Conservation (phyloP, 176 grass and related monocot genomes). For the Lolium perenne region DNA sequence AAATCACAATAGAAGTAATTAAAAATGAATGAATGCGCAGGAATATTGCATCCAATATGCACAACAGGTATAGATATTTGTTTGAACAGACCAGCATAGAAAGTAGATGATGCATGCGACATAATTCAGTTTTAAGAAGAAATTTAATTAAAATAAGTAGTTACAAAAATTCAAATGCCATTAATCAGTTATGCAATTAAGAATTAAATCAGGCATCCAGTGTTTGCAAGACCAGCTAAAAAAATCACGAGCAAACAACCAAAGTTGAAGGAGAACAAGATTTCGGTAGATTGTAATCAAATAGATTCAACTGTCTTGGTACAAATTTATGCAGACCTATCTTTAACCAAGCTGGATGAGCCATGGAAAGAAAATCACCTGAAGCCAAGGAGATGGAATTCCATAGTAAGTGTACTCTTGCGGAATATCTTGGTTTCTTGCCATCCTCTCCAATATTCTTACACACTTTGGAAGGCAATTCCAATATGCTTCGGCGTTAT, state of each 20-base stretch:
- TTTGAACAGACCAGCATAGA: conserved; percentile 19
- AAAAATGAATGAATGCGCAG: neutral
- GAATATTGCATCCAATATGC: conserved; percentile 18
- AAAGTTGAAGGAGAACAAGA: neutral
- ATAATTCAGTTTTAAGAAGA: conserved; percentile 25
- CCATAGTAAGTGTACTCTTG: conserved; percentile 99
- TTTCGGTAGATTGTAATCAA: neutral
- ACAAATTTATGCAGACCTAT: neutral
- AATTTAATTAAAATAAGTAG: neutral
- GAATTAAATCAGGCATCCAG: neutral
- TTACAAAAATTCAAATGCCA: neutral
- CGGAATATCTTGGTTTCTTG: conserved; percentile 98
- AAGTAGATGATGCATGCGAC: conserved; percentile 9
- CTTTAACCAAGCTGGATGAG: conserved; percentile 2
- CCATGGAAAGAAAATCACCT: conserved; percentile 61
- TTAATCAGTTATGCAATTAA: neutral
- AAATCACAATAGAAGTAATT: conserved; percentile 23
- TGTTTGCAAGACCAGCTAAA: neutral
- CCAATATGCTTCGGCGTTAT: conserved; percentile 94
- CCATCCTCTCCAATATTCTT: conserved; percentile 86
- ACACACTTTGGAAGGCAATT: conserved; percentile 99
- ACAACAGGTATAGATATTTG: conserved; percentile 17
- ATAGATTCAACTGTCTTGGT: neutral
- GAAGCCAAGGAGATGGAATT: conserved; percentile 99
- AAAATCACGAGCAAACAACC: neutral